Percentiles rank a stretch among this genome's conserved stretches.
Conservation (phyloP, 257 asterid species). For the Nyctanthes arbortristis region DNA sequence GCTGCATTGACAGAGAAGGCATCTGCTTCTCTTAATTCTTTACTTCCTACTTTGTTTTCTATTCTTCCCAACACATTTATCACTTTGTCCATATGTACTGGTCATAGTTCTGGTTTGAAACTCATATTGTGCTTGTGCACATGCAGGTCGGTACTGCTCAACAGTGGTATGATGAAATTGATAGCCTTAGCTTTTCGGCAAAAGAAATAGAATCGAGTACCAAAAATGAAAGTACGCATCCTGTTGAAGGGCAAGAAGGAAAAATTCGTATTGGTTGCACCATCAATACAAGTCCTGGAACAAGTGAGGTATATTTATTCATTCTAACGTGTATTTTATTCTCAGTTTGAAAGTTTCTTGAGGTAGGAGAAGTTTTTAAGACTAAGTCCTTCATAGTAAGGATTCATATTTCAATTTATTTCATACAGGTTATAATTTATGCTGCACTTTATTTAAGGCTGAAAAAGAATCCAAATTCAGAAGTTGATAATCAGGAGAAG, state of each 20-base stretch:
- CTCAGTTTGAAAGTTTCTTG: not conserved
- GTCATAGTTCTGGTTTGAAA: conserved; percentile 18
- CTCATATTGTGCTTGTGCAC: conserved; percentile 14
- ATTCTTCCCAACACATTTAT: not conserved
- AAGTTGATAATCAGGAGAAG: conserved; percentile 26
- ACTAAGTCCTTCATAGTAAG: too few species aligned
- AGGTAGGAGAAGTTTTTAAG: not conserved
- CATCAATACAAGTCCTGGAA: conserved; percentile 87
- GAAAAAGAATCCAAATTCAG: conserved; percentile 35
- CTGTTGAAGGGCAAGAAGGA: conserved; percentile 42
- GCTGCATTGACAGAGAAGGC: conserved; percentile 63
- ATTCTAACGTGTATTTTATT: not conserved
- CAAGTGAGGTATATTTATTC: conserved; percentile 68
- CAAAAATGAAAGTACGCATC: conserved; percentile 30
- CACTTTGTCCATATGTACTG: conserved; percentile 15
- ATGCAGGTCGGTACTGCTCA: conserved; percentile 75
- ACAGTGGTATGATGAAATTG: conserved; percentile 79
- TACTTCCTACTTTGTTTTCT: conserved; percentile 14
- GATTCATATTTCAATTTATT: conserved; percentile 19
- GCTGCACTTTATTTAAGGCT: conserved; percentile 78
- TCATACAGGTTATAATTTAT: conserved; percentile 54
- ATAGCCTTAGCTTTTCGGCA: conserved; percentile 45
- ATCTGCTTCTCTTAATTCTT: conserved; percentile 8
- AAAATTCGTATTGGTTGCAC: conserved; percentile 58
- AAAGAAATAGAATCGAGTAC: conserved; percentile 38